A percentile compares a stretch with the other conserved stretches of the same genome.
Evolutionary conservation across 2,329 filamentous ascomycete species (phyloP).

Genomic region (Calonectria leucothoes): DNA sequence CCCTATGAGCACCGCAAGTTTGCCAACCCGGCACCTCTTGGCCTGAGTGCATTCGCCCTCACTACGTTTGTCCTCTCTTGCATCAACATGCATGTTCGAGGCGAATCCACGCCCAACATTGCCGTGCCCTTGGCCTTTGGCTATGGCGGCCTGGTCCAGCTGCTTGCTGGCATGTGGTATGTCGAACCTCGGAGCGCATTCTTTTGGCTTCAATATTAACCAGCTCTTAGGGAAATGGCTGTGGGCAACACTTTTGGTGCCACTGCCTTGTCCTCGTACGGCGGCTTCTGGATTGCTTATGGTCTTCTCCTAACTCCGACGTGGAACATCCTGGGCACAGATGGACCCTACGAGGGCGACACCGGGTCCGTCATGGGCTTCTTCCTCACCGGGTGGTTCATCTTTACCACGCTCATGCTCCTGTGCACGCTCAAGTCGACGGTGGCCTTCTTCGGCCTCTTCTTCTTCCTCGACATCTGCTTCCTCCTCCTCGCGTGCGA

Average conservation of each 20-base stretch:
- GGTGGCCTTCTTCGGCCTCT: conserved; percentile 81
- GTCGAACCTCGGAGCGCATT: conserved; percentile 42
- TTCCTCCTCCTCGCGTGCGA: conserved; percentile 79
- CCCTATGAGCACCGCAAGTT: conserved; percentile 76
- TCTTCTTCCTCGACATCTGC: conserved; percentile 80
- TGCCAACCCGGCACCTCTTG: conserved; percentile 83
- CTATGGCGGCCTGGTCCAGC: conserved; percentile 80
- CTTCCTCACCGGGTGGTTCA: conserved; percentile 85
- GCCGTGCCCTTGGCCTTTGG: conserved; percentile 77
- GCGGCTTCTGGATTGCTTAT: conserved; percentile 85
- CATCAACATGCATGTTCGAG: conserved; percentile 76
- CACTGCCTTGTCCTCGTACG: conserved; percentile 83
- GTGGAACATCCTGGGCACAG: conserved; percentile 67
- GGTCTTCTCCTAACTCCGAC: conserved; percentile 77
- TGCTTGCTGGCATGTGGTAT: conserved; percentile 89
- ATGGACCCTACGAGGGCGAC: conserved; percentile 59
- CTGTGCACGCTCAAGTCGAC: conserved; percentile 82
- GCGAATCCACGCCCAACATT: conserved; percentile 71
- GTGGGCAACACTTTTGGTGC: conserved; percentile 90
- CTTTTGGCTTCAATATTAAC: conserved; percentile 13
- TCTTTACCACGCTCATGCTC: conserved; percentile 82
- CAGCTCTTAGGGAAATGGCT: conserved; percentile 78
- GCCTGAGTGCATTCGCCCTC: conserved; percentile 82
- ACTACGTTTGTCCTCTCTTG: conserved; percentile 84
- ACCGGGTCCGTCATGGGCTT: conserved; percentile 73